Evolutionary conservation across 179 eudicot genomes (phyloP).

Genomic region (Silene coronaria): DNA sequence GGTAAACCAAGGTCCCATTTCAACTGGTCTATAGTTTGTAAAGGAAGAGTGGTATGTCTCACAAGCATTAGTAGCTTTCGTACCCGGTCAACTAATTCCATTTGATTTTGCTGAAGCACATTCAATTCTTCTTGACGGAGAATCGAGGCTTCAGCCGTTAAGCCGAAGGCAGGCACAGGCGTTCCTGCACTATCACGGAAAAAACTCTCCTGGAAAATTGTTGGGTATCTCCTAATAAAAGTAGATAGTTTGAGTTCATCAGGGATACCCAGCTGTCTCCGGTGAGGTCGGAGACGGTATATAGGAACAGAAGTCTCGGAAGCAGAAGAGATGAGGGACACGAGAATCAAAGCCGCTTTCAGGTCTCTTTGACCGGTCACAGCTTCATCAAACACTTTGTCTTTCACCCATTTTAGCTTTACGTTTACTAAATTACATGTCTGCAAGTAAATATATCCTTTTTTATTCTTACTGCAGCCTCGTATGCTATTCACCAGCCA

Average conservation of each 20-base stretch:
- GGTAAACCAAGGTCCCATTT: conserved; percentile 95
- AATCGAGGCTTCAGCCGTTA: conserved; percentile 48
- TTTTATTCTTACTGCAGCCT: conserved; percentile 19
- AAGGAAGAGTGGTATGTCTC: conserved; percentile 52
- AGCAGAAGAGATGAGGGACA: conserved; percentile 50
- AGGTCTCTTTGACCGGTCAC: conserved; percentile 55
- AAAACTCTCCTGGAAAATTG: conserved; percentile 53
- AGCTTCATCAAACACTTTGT: conserved; percentile 55
- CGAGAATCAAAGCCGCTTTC: conserved; percentile 48
- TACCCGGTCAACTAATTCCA: conserved; percentile 51
- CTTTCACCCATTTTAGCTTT: conserved; percentile 84
- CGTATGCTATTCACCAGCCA: conserved; percentile 28
- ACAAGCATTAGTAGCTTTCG: conserved; percentile 72
- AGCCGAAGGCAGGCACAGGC: conserved; percentile 59
- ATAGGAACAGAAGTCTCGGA: conserved; percentile 48
- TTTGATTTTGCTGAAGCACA: conserved; percentile 29
- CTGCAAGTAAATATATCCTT: conserved; percentile 41
- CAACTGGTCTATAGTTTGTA: conserved; percentile 71
- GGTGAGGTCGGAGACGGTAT: conserved; percentile 44
- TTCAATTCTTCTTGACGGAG: conserved; percentile 39
- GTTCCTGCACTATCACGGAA: conserved; percentile 65
- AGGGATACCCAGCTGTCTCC: conserved; percentile 62
- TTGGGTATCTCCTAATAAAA: conserved; percentile 69
- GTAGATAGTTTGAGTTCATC: conserved; percentile 54
- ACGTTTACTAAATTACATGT: conserved; percentile 56